Conservation (phyloP, 2,329 filamentous ascomycete genomes). For the Graphium sp. region DNA sequence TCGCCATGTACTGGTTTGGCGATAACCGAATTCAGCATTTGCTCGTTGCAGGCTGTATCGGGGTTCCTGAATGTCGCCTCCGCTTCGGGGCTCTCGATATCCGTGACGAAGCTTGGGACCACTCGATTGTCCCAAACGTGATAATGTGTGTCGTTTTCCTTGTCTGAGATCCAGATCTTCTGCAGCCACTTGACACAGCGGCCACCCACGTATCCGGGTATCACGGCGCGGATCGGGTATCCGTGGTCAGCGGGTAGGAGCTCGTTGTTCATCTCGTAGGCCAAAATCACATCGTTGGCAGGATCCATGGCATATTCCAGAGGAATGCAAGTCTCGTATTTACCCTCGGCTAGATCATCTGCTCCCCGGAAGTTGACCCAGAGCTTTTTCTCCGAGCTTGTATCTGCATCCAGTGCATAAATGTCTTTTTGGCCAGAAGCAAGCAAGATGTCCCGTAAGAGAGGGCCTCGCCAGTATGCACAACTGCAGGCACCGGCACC, state of each 20-base stretch:
- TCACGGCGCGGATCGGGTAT: constrained; percentile 20
- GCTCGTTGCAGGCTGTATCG: constrained; percentile 27
- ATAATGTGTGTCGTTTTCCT: constrained; percentile 26
- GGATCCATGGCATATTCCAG: constrained; percentile 29
- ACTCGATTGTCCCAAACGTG: constrained; percentile 33
- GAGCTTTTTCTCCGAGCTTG: constrained; percentile 1
- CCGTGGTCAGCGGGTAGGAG: constrained; percentile 25
- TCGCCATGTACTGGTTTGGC: constrained; percentile 26
- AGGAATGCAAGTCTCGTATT: constrained; percentile 28
- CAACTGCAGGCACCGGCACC: constrained; percentile 25
- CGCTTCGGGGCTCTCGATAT: constrained; percentile 28
- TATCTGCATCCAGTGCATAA: constrained; percentile 1
- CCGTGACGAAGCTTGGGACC: constrained; percentile 30
- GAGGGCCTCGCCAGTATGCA: constrained; percentile 30
- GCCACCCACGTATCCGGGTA: constrained; percentile 25
- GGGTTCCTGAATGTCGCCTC: constrained; percentile 27
- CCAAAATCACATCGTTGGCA: constrained; percentile 28
- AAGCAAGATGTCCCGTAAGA: constrained; percentile 24
- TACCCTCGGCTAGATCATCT: constrained; percentile 25
- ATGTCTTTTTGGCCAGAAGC: constrained; percentile 18
- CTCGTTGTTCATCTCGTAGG: constrained; percentile 25
- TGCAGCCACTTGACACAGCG: constrained; percentile 28
- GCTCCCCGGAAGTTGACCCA: constrained; percentile 33
- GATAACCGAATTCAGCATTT: constrained; percentile 29
- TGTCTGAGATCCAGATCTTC: constrained; percentile 20